Conservation (phyloP, 2,329 filamentous ascomycete species). For the Botrytis hyacinthi region DNA sequence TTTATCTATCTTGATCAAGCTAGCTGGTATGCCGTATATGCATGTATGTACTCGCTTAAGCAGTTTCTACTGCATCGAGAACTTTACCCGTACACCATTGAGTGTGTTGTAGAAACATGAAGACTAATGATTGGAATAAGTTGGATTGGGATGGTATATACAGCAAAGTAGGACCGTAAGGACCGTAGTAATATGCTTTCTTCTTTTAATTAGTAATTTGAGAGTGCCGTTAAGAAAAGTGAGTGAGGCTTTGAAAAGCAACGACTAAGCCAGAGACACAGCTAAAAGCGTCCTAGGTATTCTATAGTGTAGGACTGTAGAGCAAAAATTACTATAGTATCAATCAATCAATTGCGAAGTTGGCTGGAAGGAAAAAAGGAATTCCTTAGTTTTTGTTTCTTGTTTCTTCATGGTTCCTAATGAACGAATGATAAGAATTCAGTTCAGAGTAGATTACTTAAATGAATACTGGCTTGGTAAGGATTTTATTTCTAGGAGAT, state of each 20-base stretch:
- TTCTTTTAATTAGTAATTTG: not conserved
- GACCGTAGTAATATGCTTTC: not conserved
- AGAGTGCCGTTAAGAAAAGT: not conserved
- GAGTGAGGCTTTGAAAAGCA: not conserved
- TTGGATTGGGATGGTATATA: not conserved
- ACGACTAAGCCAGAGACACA: not conserved
- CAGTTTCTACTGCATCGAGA: not conserved
- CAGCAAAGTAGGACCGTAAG: not conserved
- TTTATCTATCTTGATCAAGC: not conserved
- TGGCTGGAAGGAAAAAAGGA: no score
- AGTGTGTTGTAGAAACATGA: not conserved
- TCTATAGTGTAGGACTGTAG: no score
- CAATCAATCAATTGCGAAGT: not conserved
- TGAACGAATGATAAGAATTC: not conserved
- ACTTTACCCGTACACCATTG: accelerated
- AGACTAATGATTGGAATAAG: not conserved
- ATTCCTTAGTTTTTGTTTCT: no score
- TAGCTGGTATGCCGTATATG: not conserved
- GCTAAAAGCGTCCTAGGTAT: accelerated
- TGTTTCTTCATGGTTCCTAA: no score
- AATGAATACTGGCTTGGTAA: not conserved
- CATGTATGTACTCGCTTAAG: not conserved
- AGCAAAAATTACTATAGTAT: no score
- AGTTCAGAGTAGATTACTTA: not conserved
- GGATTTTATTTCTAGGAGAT: accelerated